Evolutionary conservation across 75 land plant species (phyloP), one percentile per base, ranked within the genome.

Genomic region (Adiantum capillusveneris): DNA sequence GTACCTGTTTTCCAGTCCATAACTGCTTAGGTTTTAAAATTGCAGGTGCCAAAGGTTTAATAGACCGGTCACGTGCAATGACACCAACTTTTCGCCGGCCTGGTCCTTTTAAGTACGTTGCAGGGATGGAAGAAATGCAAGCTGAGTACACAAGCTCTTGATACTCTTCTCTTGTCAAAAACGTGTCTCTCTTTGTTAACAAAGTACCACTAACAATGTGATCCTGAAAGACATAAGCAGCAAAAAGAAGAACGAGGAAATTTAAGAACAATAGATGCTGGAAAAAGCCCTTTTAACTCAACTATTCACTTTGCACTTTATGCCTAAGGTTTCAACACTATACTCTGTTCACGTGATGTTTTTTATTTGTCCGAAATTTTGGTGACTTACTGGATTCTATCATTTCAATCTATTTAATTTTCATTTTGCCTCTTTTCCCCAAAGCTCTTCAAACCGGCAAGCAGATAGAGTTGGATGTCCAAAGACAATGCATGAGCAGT

Each of bases 1-100:
- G 9, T 34, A 89, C 98, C 79, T 94, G 98, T 65, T 89, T 94
- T 56, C 98, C 98, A 1, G 98, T 83, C 96, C 96, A 94, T 37
- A 89, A 53, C 39, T 74, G 83, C 25, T 51, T 65, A 30, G 98
- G 98, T 62, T 89, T 94, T 82, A 59, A 71, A 19, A 94, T 79
- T 65, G 98, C 82, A 28, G 98, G 90, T 41, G 70, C 71, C 56
- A 81, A 45, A 22, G 84, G 57, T 29, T 61, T 39, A 36, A 93
- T 67, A 24, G 60, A 64, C 17, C 37, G 59, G 51, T 83, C 88
- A 39, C 61, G 67, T 21, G 70, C 45, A 58, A 81, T 45, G 0
- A 75, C 44, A 26, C 60, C 70, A 37, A 88, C 63, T 58, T 71
- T 83, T 28, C 65, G 62, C 9, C 44, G 54, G 18, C 25, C 14